Evolutionary conservation across 768 basidiomycete genomes (phyloP).

Genomic region (Rhizopogon vesiculosus): DNA sequence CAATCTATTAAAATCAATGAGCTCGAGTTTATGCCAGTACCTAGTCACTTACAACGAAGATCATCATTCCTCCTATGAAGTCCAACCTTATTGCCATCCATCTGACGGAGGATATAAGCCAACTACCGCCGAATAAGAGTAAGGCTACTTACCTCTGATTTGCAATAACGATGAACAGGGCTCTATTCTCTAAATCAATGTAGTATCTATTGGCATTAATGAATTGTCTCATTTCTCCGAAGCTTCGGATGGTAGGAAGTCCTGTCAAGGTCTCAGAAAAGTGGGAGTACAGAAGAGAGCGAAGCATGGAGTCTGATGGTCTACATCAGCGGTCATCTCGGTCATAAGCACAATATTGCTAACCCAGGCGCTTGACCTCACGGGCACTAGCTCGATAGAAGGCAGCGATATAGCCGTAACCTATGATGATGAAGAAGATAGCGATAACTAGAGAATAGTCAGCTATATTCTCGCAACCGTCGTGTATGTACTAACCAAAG

Average conservation of each 20-base stretch:
- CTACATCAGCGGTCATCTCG: background rate
- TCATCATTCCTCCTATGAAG: conserved; percentile 56
- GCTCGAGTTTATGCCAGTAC: too few species aligned
- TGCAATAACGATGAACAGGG: conserved; percentile 58
- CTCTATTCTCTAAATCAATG: conserved; percentile 73
- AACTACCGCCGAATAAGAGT: background rate
- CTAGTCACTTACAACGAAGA: conserved; percentile 43
- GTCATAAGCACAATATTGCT: background rate
- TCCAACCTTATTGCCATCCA: conserved; percentile 75
- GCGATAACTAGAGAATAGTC: conserved; percentile 40
- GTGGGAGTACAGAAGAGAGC: conserved; percentile 72
- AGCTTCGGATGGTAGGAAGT: conserved; percentile 67
- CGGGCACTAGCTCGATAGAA: conserved; percentile 72
- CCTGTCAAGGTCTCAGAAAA: conserved; percentile 77
- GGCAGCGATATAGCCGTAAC: conserved; percentile 60
- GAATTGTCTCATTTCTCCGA: conserved; percentile 61
- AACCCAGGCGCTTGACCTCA: conserved; percentile 53
- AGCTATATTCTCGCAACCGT: background rate
- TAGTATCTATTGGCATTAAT: conserved; percentile 57
- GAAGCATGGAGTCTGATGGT: conserved; percentile 59
- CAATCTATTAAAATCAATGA: background rate
- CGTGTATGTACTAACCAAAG: conserved; percentile 41
- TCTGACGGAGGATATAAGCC: conserved; percentile 21
- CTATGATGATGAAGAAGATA: conserved; percentile 44
- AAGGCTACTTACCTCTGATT: conserved; percentile 48